Conservation (phyloP, 768 basidiomycete genomes). For the Auriscalpium orientale region DNA sequence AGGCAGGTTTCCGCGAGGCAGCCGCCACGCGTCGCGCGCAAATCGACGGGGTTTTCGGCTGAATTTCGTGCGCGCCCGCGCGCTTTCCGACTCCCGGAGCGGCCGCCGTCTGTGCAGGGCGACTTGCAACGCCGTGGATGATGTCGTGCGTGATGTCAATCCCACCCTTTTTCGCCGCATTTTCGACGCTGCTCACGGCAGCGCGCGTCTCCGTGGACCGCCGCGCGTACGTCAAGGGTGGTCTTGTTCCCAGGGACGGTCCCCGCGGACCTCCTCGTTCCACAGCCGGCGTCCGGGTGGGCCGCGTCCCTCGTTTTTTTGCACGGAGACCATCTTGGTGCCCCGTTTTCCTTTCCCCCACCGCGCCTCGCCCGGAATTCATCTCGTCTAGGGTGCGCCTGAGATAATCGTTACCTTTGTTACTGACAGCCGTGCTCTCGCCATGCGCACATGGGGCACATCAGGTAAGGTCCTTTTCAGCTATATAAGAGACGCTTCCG, state of each 20-base stretch:
- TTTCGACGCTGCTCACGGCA: constrained; percentile 6
- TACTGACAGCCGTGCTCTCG: constrained; percentile 9
- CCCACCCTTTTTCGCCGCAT: constrained; percentile 2
- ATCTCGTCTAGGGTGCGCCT: constrained; percentile 3
- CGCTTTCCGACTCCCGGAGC: neutral
- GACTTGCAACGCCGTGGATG: constrained; percentile 1
- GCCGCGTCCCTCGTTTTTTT: neutral
- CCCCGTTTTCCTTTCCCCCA: neutral
- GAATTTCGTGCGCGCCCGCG: neutral
- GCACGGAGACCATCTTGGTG: neutral
- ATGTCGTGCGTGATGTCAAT: constrained; percentile 4
- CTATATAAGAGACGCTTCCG: constrained; percentile 7
- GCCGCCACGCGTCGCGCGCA: neutral
- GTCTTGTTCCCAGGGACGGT: neutral
- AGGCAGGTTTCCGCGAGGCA: neutral
- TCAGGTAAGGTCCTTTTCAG: constrained; percentile 9
- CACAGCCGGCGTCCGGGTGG: neutral
- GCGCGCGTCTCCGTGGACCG: neutral
- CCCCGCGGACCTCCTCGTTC: neutral
- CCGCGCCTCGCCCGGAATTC: constrained; percentile 3
- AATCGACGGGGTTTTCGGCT: neutral
- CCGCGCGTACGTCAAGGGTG: neutral
- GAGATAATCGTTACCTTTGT: constrained; percentile 8
- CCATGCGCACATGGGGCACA: constrained; percentile 7
- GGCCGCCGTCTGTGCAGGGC: neutral